phyloP scores from a whole-genome alignment of 495 filamentous ascomycete genomes.

The Daldinia loculata region DNA sequence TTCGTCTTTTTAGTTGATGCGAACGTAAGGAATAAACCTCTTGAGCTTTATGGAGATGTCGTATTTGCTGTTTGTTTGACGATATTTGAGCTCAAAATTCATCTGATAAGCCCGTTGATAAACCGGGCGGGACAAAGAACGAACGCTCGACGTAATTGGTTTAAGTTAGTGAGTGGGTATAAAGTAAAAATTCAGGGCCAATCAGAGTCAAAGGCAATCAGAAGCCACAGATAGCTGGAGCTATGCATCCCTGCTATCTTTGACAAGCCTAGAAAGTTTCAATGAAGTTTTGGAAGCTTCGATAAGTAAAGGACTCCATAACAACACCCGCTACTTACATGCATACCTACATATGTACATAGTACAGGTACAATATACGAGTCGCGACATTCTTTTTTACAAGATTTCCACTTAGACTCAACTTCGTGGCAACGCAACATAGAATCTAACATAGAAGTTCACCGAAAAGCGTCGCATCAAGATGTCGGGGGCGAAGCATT shows the following conservation, averaged over 20 bases:
- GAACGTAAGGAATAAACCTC: neutral
- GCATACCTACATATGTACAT: neutral
- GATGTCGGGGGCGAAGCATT: constrained; percentile 83
- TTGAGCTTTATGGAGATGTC: neutral
- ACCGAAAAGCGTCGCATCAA: constrained; percentile 31
- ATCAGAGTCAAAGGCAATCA: neutral
- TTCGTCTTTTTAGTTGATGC: neutral
- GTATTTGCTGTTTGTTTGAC: neutral
- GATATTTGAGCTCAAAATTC: constrained; percentile 3
- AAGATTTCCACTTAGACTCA: neutral
- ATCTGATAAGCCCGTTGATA: constrained; percentile 5
- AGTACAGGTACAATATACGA: neutral
- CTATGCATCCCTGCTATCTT: neutral
- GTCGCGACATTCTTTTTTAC: neutral
- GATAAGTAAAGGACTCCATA: neutral
- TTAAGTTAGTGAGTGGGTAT: neutral
- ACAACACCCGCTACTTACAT: neutral
- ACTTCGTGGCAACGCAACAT: neutral
- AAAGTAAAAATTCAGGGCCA: neutral
- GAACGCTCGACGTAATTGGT: neutral
- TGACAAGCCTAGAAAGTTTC: constrained; percentile 16
- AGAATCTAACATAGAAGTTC: neutral
- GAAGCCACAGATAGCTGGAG: constrained; percentile 3
- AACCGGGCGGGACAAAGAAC: neutral
- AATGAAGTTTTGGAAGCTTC: neutral